A percentile compares a stretch with the other conserved stretches of the same genome.
These are phyloP conservation scores for Lactarius sp. DNA, from an alignment of 768 basidiomycete genomes.

Conservation along the genomic window DNA sequence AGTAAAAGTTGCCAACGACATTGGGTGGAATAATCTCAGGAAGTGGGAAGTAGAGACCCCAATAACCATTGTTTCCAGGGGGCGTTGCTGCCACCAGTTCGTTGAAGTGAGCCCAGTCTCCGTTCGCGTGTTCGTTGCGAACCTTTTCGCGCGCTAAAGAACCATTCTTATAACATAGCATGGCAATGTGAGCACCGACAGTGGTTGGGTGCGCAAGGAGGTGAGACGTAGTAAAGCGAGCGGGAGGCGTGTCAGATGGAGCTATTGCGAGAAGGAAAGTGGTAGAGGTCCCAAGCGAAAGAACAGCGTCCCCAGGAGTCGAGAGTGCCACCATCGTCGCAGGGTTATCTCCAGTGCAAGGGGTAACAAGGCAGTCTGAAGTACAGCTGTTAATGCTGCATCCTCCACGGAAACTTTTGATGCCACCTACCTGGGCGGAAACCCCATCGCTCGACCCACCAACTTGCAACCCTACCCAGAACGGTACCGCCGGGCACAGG, in stretches of 20 bases:
- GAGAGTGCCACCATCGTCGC: slow-evolving; percentile 74
- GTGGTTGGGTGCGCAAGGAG: slow-evolving; percentile 66
- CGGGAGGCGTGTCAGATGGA: slow-evolving; percentile 56
- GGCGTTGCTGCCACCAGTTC: slow-evolving; percentile 49
- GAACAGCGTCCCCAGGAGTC: slow-evolving; percentile 72
- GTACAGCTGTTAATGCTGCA: neutral
- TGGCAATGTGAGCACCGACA: slow-evolving; percentile 65
- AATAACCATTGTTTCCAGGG: slow-evolving; percentile 52
- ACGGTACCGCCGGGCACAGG: slow-evolving; percentile 66
- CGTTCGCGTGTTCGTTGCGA: slow-evolving; percentile 55
- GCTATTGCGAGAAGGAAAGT: slow-evolving; percentile 79
- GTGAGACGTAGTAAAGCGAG: slow-evolving; percentile 70
- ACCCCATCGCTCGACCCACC: slow-evolving; percentile 74
- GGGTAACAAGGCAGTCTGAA: slow-evolving; percentile 69
- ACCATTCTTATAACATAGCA: slow-evolving; percentile 92
- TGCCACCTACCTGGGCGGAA: slow-evolving; percentile 51
- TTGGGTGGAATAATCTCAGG: slow-evolving; percentile 85
- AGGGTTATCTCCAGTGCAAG: slow-evolving; percentile 89
- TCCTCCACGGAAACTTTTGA: neutral
- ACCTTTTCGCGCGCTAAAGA: slow-evolving; percentile 77
- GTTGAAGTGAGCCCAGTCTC: slow-evolving; percentile 69
- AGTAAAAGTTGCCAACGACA: slow-evolving; percentile 68
- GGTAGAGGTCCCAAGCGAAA: slow-evolving; percentile 86
- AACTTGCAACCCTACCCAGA: slow-evolving; percentile 59
- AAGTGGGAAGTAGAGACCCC: slow-evolving; percentile 78